Conservation (phyloP, 2,329 filamentous ascomycete genomes). For the Teratosphaeria pseudoeucalypti region DNA sequence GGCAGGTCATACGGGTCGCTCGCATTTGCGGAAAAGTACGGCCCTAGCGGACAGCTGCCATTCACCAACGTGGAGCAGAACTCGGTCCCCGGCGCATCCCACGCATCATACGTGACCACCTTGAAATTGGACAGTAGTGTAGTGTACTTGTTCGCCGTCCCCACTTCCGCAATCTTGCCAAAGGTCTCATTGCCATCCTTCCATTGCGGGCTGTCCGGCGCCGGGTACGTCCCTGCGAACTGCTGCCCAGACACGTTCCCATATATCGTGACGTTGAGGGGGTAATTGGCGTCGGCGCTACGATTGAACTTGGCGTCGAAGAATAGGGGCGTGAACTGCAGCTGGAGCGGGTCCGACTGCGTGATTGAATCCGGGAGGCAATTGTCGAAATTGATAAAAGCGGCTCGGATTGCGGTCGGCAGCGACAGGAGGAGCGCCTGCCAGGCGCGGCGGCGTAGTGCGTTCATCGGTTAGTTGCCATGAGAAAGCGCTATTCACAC, state of each 20-base stretch:
- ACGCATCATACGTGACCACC: slow-evolving; percentile 69
- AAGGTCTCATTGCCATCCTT: slow-evolving; percentile 47
- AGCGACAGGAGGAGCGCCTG: slow-evolving; percentile 6
- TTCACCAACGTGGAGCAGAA: slow-evolving; percentile 59
- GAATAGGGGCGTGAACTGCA: slow-evolving; percentile 72
- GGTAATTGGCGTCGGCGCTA: slow-evolving; percentile 49
- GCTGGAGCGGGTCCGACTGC: slow-evolving; percentile 45
- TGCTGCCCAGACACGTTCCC: slow-evolving; percentile 79
- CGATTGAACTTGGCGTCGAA: slow-evolving; percentile 59
- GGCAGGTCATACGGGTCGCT: slow-evolving; percentile 49
- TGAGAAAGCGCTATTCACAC: background rate
- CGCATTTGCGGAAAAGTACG: slow-evolving; percentile 54
- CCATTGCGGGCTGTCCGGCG: slow-evolving; percentile 50
- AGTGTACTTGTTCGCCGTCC: slow-evolving; percentile 46
- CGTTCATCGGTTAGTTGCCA: background rate
- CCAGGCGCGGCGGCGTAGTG: slow-evolving; percentile 5
- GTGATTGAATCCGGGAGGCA: slow-evolving; percentile 57
- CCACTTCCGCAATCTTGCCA: slow-evolving; percentile 67
- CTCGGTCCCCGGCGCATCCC: slow-evolving; percentile 36
- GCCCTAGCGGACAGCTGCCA: slow-evolving; percentile 62
- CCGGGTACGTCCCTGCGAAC: slow-evolving; percentile 47
- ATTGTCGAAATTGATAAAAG: slow-evolving; percentile 69
- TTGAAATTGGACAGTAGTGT: slow-evolving; percentile 64
- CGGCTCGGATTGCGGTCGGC: slow-evolving; percentile 45
- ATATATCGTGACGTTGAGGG: slow-evolving; percentile 69